Evolutionary conservation across 202 grass and related monocot species (phyloP).

Genomic region (Panicum hallii): DNA sequence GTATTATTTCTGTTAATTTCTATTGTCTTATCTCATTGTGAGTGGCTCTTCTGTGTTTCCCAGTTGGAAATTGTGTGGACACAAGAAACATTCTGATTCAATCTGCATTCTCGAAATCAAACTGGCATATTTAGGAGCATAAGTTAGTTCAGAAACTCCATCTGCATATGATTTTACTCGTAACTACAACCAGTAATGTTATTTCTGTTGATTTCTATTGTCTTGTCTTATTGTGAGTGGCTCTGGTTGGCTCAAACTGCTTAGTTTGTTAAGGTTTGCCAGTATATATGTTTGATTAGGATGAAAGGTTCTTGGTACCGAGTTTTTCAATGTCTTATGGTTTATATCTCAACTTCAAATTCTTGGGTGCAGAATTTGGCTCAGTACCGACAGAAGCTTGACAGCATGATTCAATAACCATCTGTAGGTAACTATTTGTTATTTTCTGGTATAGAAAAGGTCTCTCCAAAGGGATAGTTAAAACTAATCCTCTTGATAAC

Average conservation of each 20-base stretch:
- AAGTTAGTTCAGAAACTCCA: neutral
- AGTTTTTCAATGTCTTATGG: neutral
- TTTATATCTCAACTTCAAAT: slow-evolving; percentile 30
- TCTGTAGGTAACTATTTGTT: slow-evolving; percentile 33
- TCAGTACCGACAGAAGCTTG: slow-evolving; percentile 78
- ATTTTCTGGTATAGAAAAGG: neutral
- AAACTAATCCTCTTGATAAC: slow-evolving; percentile 7
- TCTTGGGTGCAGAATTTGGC: slow-evolving; percentile 68
- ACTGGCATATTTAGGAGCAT: neutral
- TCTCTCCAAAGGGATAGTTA: neutral
- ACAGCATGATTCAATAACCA: slow-evolving; percentile 56
- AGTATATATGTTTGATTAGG: neutral
- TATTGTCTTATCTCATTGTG: neutral
- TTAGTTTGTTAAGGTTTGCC: neutral
- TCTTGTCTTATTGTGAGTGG: neutral
- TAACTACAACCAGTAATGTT: neutral
- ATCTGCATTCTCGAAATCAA: neutral
- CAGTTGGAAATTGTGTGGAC: neutral
- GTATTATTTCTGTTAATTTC: neutral
- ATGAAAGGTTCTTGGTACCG: neutral
- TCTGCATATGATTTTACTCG: slow-evolving; percentile 1
- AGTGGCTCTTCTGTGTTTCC: slow-evolving; percentile 3
- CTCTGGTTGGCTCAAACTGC: neutral
- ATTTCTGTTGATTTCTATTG: neutral
- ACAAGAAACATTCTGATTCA: neutral